These are phyloP conservation scores for Alternaria postmessia DNA, from an alignment of 2,329 filamentous ascomycete species.

Conservation along the genomic window DNA sequence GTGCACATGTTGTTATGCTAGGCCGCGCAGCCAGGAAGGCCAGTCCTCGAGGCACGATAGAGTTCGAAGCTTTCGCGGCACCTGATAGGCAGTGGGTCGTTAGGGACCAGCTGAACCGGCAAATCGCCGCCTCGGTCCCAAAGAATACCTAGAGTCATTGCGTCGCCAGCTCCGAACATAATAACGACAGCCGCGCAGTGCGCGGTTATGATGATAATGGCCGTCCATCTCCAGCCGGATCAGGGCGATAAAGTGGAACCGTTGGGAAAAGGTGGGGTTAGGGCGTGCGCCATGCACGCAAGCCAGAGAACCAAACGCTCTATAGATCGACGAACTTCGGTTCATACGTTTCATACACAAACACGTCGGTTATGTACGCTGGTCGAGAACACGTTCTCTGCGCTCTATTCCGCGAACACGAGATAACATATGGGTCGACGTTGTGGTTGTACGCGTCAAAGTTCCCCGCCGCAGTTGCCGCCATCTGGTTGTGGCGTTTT, in stretches of 20 bases:
- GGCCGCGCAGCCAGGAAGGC: constrained; percentile 14
- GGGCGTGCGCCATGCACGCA: constrained; percentile 26
- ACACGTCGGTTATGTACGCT: constrained; percentile 4
- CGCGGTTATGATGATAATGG: constrained; percentile 30
- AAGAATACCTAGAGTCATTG: constrained; percentile 10
- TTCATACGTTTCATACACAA: constrained; percentile 24
- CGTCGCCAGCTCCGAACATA: constrained; percentile 1
- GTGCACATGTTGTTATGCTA: constrained; percentile 9
- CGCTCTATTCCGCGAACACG: constrained; percentile 11
- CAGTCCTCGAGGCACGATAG: constrained; percentile 19
- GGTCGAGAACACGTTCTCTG: constrained; percentile 13
- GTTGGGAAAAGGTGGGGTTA: constrained; percentile 33
- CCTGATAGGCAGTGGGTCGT: constrained; percentile 25
- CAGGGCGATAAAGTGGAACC: constrained; percentile 24
- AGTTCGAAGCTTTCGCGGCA: constrained; percentile 31
- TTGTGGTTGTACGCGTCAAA: background rate
- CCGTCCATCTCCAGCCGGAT: constrained; percentile 13
- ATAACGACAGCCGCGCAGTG: constrained; percentile 42
- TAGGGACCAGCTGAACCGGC: constrained; percentile 24
- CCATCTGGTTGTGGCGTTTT: constrained; percentile 8
- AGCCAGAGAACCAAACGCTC: constrained; percentile 14
- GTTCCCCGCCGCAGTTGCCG: constrained; percentile 5
- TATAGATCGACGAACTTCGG: constrained; percentile 40
- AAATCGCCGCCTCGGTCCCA: constrained; percentile 19
- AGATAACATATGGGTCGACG: background rate